These are phyloP conservation scores for Rubroboletus satanas DNA, from an alignment of 768 basidiomycete genomes.

Conservation along the genomic window DNA sequence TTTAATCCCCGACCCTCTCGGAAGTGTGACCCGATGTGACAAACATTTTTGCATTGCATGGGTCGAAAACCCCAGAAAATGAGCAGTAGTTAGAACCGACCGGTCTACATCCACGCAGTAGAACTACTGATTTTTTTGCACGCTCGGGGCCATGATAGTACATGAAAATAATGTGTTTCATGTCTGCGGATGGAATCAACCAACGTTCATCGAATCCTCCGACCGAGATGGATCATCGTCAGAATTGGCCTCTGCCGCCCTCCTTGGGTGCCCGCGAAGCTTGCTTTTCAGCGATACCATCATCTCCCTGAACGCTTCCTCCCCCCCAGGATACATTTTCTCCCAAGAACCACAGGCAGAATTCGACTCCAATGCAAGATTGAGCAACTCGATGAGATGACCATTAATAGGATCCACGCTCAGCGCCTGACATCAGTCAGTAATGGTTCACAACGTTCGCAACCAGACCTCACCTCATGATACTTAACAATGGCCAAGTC, in stretches of 20 bases:
- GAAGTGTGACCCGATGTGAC: not conserved
- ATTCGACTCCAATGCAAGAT: constrained; percentile 66
- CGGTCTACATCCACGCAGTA: not conserved
- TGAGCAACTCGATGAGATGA: constrained; percentile 75
- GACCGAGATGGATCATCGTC: constrained; percentile 15
- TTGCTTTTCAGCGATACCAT: constrained; percentile 32
- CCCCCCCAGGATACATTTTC: constrained; percentile 33
- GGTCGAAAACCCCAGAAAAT: not conserved
- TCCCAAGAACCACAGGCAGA: constrained; percentile 32
- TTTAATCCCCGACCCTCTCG: not conserved
- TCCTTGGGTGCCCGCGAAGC: constrained; percentile 24
- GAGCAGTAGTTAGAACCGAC: not conserved
- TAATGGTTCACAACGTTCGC: not conserved
- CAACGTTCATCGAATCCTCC: constrained; percentile 32
- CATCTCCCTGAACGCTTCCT: constrained; percentile 32
- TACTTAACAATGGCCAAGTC: constrained; percentile 86
- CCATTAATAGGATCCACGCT: constrained; percentile 81
- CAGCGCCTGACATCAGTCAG: constrained; percentile 49
- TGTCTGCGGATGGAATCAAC: constrained; percentile 19
- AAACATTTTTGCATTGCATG: not conserved
- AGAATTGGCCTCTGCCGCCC: constrained; percentile 9
- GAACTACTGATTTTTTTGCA: not conserved
- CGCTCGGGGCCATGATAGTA: constrained; percentile 3
- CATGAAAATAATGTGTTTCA: constrained; percentile 24
- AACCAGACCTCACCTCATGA: constrained; percentile 65